Conservation (phyloP, 2,329 filamentous ascomycete species). For the Trichoderma pleuroti region DNA sequence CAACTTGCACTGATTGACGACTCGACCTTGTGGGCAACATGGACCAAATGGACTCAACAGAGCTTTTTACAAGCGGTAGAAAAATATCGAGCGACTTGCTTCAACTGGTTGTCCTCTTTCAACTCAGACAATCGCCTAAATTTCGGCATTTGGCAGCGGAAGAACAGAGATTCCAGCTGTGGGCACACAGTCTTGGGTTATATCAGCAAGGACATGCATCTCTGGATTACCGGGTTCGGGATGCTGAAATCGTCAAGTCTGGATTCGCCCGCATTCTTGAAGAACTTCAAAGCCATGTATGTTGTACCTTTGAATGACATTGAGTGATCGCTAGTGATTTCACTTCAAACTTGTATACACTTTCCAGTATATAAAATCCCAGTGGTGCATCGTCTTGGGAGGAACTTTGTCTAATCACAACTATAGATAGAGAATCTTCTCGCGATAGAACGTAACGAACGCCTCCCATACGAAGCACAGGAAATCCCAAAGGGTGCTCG, state of each 20-base stretch:
- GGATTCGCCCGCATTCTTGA: not conserved
- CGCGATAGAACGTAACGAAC: not conserved
- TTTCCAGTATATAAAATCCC: not conserved
- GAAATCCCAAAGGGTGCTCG: not conserved
- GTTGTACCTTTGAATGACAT: not conserved
- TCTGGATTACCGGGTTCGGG: not conserved
- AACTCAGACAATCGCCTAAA: not conserved
- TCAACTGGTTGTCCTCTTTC: not conserved
- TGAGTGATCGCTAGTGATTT: not conserved
- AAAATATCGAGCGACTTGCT: not conserved
- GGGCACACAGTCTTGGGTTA: not conserved
- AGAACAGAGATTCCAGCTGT: not conserved
- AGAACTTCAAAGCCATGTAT: not conserved
- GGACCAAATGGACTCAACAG: not conserved
- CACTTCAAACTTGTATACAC: not conserved
- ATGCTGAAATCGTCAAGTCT: not conserved
- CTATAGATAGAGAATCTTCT: not conserved
- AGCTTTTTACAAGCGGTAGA: not conserved
- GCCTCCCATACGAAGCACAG: not conserved
- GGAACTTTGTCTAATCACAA: not conserved
- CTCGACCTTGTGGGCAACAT: not conserved
- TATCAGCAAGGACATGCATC: not conserved
- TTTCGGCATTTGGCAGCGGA: not conserved
- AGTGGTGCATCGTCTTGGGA: not conserved
- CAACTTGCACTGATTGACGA: not conserved